Conservation (phyloP, 1,284 basidiomycete genomes). For the Cerrena zonata region DNA sequence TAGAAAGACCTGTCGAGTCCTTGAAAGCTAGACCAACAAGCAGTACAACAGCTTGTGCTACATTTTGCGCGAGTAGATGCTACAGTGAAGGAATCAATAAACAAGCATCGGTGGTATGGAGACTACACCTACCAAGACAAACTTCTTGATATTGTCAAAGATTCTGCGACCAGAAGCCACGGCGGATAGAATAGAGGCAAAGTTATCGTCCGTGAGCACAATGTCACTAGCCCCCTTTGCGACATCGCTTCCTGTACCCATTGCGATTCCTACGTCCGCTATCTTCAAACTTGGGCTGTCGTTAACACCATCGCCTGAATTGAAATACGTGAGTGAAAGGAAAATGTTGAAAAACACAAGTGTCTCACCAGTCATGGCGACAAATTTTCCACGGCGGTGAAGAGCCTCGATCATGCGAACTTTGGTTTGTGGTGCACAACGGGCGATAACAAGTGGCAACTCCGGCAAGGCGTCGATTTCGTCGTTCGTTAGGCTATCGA, state of each 20-base stretch:
- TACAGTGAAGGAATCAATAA: neutral
- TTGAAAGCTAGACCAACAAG: constrained; percentile 66
- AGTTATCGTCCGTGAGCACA: constrained; percentile 69
- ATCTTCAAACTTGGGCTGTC: constrained; percentile 55
- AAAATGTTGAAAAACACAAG: constrained; percentile 15
- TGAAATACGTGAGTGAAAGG: neutral
- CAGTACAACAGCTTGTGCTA: constrained; percentile 55
- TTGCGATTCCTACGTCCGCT: constrained; percentile 62
- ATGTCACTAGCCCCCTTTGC: constrained; percentile 59
- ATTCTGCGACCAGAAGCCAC: constrained; percentile 57
- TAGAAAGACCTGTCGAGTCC: constrained; percentile 47
- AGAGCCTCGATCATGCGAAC: constrained; percentile 46
- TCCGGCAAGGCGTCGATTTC: constrained; percentile 54
- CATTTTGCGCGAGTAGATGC: constrained; percentile 51
- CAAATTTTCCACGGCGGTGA: constrained; percentile 48
- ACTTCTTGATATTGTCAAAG: constrained; percentile 42
- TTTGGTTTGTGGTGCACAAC: constrained; percentile 49
- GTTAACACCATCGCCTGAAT: constrained; percentile 51
- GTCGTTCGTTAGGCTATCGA: constrained; percentile 57
- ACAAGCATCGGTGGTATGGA: neutral
- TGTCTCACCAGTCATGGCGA: constrained; percentile 34
- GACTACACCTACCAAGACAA: constrained; percentile 25
- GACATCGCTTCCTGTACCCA: constrained; percentile 71
- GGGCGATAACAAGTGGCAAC: constrained; percentile 53
- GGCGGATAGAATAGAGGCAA: constrained; percentile 63